phyloP scores from a whole-genome alignment of 306 rosid genomes.

The Cicer pinnatifidum region DNA sequence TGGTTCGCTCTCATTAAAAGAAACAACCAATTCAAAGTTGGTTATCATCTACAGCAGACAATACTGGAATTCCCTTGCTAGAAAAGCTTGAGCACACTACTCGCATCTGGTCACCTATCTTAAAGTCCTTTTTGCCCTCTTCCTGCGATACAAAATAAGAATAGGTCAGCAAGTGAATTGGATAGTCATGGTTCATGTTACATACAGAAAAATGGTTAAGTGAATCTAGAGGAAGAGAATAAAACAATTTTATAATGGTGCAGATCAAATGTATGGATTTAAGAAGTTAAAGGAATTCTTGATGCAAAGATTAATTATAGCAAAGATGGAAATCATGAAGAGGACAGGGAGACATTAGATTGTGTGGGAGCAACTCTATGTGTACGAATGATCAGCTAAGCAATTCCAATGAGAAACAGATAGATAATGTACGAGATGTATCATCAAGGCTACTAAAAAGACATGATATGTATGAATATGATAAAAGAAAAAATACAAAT shows the following conservation, averaged over 20 bases:
- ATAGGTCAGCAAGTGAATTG: conserved; percentile 25
- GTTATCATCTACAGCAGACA: conserved; percentile 61
- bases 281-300: not conserved
- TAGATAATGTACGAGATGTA: conserved; percentile 6
- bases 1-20: conserved; percentile 2
- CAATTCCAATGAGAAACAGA: conserved; percentile 1
- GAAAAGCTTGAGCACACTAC: conserved; percentile 79
- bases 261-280: not conserved
- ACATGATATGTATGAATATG: not conserved
- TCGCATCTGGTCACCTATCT: conserved; percentile 65
- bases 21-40: conserved; percentile 41
- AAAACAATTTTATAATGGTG: not conserved
- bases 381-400: conserved; percentile 30
- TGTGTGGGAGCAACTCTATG: not conserved
- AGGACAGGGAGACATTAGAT: conserved; percentile 1
- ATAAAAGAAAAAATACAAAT: not conserved
- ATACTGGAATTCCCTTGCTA: conserved; percentile 74
- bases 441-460: not conserved
- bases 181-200: not conserved
- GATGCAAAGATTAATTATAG: conserved; percentile 16
- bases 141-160: conserved; percentile 57
- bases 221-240: conserved; percentile 12
- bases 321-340: conserved; percentile 19
- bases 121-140: conserved; percentile 48
- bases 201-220: not conserved